Conservation (phyloP, 1,284 basidiomycete species). For the Ceratobasidium papillatum region DNA sequence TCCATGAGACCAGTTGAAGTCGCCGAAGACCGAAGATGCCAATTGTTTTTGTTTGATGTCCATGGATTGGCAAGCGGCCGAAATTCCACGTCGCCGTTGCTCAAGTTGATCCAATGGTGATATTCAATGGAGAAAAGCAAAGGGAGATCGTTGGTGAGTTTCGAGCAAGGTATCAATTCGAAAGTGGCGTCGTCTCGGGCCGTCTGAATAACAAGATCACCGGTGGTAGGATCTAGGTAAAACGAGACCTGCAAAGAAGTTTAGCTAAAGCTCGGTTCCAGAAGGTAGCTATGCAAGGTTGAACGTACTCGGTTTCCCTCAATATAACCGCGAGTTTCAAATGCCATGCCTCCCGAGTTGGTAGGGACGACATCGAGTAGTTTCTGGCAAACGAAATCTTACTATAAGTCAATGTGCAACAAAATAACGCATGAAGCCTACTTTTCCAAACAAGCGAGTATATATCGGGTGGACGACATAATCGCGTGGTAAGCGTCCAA, state of each 20-base stretch:
- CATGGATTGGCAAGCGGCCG: not conserved
- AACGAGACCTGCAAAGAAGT: not conserved
- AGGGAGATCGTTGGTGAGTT: conserved; percentile 23
- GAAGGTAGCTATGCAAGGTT: not conserved
- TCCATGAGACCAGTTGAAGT: not conserved
- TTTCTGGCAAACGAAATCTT: no score
- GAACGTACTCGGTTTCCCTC: conserved; percentile 45
- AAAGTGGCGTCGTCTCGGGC: not conserved
- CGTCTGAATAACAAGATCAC: not conserved
- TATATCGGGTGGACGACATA: conserved; percentile 42
- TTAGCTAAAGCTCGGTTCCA: not conserved
- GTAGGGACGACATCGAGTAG: conserved; percentile 54
- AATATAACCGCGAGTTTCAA: conserved; percentile 49
- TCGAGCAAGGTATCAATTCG: conserved; percentile 26
- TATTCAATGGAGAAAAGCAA: conserved; percentile 11
- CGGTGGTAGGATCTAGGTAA: not conserved
- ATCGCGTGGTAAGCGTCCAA: conserved; percentile 39
- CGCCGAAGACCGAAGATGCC: not conserved
- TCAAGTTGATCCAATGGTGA: conserved; percentile 36
- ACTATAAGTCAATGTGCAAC: not conserved
- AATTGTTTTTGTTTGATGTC: not conserved
- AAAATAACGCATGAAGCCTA: not conserved
- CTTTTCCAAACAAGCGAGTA: conserved; percentile 41
- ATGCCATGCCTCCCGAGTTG: conserved; percentile 53
- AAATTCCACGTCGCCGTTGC: conserved; percentile 18